These are phyloP conservation scores for Vicia villosa DNA, from an alignment of 306 rosid genomes.

Conservation along the genomic window DNA sequence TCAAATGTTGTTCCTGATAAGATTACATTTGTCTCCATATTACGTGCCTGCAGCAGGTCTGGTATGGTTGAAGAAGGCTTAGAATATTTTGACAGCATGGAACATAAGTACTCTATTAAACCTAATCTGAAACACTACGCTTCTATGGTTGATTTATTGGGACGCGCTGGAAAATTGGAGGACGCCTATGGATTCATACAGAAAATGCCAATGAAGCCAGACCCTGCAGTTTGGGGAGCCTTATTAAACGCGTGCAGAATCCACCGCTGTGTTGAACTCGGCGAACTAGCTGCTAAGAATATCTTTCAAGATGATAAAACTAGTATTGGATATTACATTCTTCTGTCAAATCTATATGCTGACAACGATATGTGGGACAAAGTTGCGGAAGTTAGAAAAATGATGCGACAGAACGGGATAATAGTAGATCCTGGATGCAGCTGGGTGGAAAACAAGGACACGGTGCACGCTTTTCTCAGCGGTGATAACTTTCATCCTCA, in stretches of 20 bases:
- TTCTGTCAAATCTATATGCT: conserved; percentile 74
- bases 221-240: conserved; percentile 92
- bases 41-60: conserved; percentile 91
- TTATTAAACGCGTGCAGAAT: conserved; percentile 82
- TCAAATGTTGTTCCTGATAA: conserved; percentile 62
- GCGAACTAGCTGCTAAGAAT: conserved; percentile 71
- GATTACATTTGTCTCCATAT: conserved; percentile 62
- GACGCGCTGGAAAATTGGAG: conserved; percentile 71
- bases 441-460: conserved; percentile 87
- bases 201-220: conserved; percentile 74
- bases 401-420: conserved; percentile 74
- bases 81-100: conserved; percentile 68
- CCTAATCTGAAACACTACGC: conserved; percentile 90
- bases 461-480: conserved; percentile 87
- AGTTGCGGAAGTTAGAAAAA: conserved; percentile 62
- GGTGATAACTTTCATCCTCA: conserved; percentile 75
- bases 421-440: conserved; percentile 90
- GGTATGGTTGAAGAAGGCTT: conserved; percentile 79
- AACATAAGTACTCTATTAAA: conserved; percentile 47
- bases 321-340: conserved; percentile 78
- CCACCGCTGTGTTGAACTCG: conserved; percentile 70
- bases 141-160: conserved; percentile 78
- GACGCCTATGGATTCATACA: conserved; percentile 69
- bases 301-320: conserved; percentile 60
- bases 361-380: conserved; percentile 72